Base-by-base conservation (phyloP, 495 filamentous ascomycete genomes). In the Penicillium flavigenum region DNA sequence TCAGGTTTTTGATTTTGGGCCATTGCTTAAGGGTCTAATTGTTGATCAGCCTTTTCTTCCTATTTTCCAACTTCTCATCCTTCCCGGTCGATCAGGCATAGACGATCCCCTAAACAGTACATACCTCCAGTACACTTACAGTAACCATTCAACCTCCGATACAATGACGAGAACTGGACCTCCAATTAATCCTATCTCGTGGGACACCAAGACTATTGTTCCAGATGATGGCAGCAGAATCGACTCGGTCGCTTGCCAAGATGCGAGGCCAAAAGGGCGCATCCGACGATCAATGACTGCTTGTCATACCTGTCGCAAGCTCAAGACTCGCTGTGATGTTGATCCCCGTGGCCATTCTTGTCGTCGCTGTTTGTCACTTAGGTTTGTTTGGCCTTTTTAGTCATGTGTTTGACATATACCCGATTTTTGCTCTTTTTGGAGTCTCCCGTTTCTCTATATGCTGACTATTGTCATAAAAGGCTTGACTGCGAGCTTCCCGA, bases 241-340 rank as follows among this genome's bases (percentile, higher is more conserved):
- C 22, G 60, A 61, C 32, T 58, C 67, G 55, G 61, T 62, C 66
- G 47, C 53, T 20, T 62, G 61, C 47, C 63, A 69, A 14, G 71
- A 73, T 51, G 24, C 54, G 19, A 65, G 72, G n/a, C 70, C 72
- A 4, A 64, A 71, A 51, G 70, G 69, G 10, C 70, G 73, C 12
- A 74, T 76, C 39, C 70, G 72, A 41, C 72, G 73, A n/a, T 74
- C 73, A 9, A 74, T 74, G 72, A 76, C 72, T 14, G 73, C 73
- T 11, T 76, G 73, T 61, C 67, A 76, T 62, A 76, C 73, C 32
- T 76, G 73, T 53, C 73, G 73, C 59, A 76, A 76, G 66, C 66
- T 76, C 54, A 76, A 76, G 55, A 76, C 73, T 17, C 65, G 73
- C 24, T 76, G 73, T 48, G 73, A 76, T 54, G 47, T 74, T 20